Evolutionary conservation across 345 rosid genomes (phyloP).

Genomic region (Fremontodendron californicum): DNA sequence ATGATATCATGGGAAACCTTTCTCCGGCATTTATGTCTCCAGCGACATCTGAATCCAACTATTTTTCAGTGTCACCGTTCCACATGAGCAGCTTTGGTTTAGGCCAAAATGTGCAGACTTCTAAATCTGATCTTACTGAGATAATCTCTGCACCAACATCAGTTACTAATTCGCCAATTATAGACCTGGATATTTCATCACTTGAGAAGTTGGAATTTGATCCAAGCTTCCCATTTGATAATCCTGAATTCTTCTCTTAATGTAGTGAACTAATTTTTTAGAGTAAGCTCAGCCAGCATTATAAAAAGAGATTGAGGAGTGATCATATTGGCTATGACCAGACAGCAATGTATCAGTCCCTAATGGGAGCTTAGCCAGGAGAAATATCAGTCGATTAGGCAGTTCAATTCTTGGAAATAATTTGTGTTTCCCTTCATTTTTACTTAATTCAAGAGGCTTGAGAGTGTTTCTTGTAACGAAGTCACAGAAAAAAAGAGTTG

Average conservation of each 20-base stretch:
- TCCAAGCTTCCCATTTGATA: constrained; percentile 29
- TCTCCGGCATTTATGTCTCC: constrained; percentile 35
- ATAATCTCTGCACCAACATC: constrained; percentile 44
- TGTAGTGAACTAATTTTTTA: not conserved
- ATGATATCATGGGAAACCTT: constrained; percentile 20
- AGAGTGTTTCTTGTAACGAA: not conserved
- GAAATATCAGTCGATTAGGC: not conserved
- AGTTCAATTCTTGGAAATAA: not conserved
- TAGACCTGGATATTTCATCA: constrained; percentile 26
- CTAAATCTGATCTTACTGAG: constrained; percentile 43
- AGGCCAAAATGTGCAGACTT: constrained; percentile 23
- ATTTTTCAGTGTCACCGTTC: constrained; percentile 34
- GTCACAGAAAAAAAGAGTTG: not conserved
- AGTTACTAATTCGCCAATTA: constrained; percentile 39
- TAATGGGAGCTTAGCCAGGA: too few species aligned
- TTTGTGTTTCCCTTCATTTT: not conserved
- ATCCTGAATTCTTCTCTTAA: constrained; percentile 23
- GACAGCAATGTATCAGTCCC: not conserved
- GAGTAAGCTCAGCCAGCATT: not conserved
- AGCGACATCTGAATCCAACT: constrained; percentile 45
- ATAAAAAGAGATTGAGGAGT: not conserved
- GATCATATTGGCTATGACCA: not conserved
- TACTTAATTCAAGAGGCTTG: not conserved
- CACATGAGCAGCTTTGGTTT: constrained; percentile 21
- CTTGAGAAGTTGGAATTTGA: constrained; percentile 21